Evolutionary conservation across 2,329 filamentous ascomycete genomes (phyloP), one percentile per base, ranked within the genome.

Genomic region (Cercospora citrullina): DNA sequence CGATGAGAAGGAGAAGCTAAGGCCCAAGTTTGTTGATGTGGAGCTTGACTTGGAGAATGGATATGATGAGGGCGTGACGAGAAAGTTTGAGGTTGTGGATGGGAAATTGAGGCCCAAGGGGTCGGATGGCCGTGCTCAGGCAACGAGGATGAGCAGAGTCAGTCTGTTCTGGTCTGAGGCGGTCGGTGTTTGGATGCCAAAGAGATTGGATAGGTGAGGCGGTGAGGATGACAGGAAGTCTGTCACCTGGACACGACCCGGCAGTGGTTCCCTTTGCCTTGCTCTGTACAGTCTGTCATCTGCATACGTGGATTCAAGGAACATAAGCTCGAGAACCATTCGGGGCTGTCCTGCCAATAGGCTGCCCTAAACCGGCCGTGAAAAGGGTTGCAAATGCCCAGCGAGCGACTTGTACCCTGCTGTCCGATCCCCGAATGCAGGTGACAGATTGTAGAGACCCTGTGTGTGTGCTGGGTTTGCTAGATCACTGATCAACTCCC

Each of bases 91-190:
- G 60, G 31, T 51, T 39, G 65, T 36, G 14, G 51, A 58, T 28
- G 62, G 62, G 12, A 64, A 42, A 10, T 33, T 64, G 14, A 36
- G 62, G 45, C 71, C 71, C 45, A 71, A 72, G 42, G 63, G 66
- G 36, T 70, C 68, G 45, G 62, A 31, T 16, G 51, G 48, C 2
- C 8, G 55, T 45, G 62, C 58, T 63, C 14, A 61, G 31, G 36
- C 45, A 55, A 69, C 67, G 62, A 66, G 66, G 57, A 33, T 30
- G 42, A 68, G 48, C 42, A 70, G 62, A 58, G 63, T 64, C 64
- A 76, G 74, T 68, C 65, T 77, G 67, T 71, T 74, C 51, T 77
- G 75, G 60, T 74, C 75, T 67, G 58, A 72, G 42, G 66, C 57
- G 9, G 59, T 68, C 23, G 73, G 73, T 6, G 57, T 75, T 14